Evolutionary conservation across 768 basidiomycete species (phyloP), one percentile per base, ranked within the genome.

Genomic region (Leccinellum luteum): DNA sequence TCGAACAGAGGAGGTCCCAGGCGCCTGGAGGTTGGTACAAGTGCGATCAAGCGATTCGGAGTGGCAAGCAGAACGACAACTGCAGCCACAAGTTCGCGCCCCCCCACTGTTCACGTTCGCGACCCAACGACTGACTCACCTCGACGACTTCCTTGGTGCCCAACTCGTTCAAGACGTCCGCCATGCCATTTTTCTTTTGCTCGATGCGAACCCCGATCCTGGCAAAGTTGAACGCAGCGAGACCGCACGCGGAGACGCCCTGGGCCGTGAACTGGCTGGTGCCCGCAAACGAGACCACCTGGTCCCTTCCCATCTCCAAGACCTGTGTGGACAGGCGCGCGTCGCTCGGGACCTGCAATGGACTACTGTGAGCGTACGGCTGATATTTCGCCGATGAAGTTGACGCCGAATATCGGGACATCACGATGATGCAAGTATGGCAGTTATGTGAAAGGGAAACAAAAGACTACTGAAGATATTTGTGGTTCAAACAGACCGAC

Each of bases 161-260:
- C 45, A 71, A 54, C 35, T 56, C 61, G 51, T 63, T 41, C 67
- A 70, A 30, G 8, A 66, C 30, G 3, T 70, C 65, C 4, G 50
- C 0, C 8, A 60, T 52, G 10, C 35, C 55, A 38, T 27, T 45
- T 12, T 8, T 56, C 21, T 48, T 32, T 8, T 61, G 49, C 9
- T 68, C 65, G 27, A 68, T 60, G n/a, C 63, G 66, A 32, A 85
- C 77, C 9, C 79, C 73, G 7, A 83, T 62, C 52, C 85, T 75
- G 12, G 81, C 83, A 59, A 84, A 86, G 65, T 88, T 87, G 64
- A 88, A 69, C 2, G 83, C 81, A 23, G 87, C 86, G 25, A 89
- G 75, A 17, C 87, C 87, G 59, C 86, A 89, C 3, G 85, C 78
- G 43, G 86, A 81, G 30, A 72, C 62, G 3, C 70, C 69, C 25